Evolutionary conservation across 768 basidiomycete genomes (phyloP).

Genomic region (Amylocystis lapponica): DNA sequence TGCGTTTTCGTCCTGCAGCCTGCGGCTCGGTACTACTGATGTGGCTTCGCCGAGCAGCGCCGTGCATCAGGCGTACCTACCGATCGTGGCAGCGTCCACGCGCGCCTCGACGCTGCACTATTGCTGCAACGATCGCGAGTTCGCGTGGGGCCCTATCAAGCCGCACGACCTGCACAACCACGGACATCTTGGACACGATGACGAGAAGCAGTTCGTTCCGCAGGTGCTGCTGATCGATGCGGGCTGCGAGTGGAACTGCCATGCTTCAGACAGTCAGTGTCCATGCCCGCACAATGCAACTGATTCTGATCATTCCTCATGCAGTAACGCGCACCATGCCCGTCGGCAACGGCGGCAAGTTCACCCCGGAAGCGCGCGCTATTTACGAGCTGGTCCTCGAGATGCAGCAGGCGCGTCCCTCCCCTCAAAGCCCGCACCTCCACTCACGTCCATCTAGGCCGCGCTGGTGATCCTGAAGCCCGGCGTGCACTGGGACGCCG

Average conservation of each 20-base stretch:
- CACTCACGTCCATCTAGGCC: slow-evolving; percentile 35
- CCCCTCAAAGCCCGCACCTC: neutral
- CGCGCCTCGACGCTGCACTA: slow-evolving; percentile 91
- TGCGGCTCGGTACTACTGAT: neutral
- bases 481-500: slow-evolving; percentile 84
- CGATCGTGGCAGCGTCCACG: slow-evolving; percentile 85
- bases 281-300: slow-evolving; percentile 3
- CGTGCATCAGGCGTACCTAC: slow-evolving; percentile 84
- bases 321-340: slow-evolving; percentile 74
- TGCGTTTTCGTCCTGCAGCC: slow-evolving; percentile 29
- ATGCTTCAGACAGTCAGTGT: slow-evolving; percentile 55
- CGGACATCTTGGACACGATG: slow-evolving; percentile 37
- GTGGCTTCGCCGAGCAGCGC: slow-evolving; percentile 56
- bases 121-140: slow-evolving; percentile 86
- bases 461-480: slow-evolving; percentile 68
- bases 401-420: slow-evolving; percentile 74
- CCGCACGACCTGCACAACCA: slow-evolving; percentile 50
- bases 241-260: slow-evolving; percentile 81
- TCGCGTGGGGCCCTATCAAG: slow-evolving; percentile 75
- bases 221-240: slow-evolving; percentile 91
- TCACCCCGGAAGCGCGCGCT: slow-evolving; percentile 70
- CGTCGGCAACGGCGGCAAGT: slow-evolving; percentile 91
- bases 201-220: slow-evolving; percentile 40
- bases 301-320: neutral
- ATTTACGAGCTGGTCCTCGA: slow-evolving; percentile 85